A percentile compares a stretch with the other conserved stretches of the same genome.
Evolutionary conservation across 1,284 basidiomycete species (phyloP).

Genomic region (Melampsora larici-populina): DNA sequence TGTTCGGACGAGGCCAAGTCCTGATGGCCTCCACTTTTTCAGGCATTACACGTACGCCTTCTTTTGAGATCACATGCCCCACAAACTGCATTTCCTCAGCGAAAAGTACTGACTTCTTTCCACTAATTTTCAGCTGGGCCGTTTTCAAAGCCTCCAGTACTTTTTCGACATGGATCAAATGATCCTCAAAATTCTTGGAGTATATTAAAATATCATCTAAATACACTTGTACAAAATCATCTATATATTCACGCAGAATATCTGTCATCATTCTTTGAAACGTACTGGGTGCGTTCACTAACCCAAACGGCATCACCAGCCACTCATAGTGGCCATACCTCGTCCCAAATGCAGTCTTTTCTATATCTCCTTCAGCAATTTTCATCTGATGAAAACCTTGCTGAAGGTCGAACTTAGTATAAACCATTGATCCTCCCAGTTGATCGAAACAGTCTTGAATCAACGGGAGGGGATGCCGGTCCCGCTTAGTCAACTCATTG

Average conservation of each 20-base stretch:
- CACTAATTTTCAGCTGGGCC: neutral
- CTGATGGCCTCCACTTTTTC: constrained; percentile 55
- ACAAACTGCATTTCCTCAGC: too few relatives aligned
- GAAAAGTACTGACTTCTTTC: neutral
- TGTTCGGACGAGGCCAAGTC: constrained; percentile 55
- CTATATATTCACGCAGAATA: constrained; percentile 11
- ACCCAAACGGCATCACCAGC: constrained; percentile 42
- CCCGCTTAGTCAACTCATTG: too few relatives aligned
- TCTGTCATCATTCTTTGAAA: constrained; percentile 45
- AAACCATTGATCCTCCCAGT: neutral
- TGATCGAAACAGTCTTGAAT: constrained; percentile 12
- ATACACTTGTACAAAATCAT: constrained; percentile 28
- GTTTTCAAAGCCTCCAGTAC: neutral
- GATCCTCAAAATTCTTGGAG: constrained; percentile 23
- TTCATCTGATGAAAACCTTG: constrained; percentile 13
- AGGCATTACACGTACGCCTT: constrained; percentile 56
- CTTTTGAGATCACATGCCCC: constrained; percentile 53
- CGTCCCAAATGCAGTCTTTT: constrained; percentile 23
- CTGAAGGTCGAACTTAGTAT: constrained; percentile 11
- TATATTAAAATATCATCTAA: constrained; percentile 38
- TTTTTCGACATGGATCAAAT: constrained; percentile 24
- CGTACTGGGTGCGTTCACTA: constrained; percentile 41
- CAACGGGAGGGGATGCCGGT: neutral
- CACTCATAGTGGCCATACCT: constrained; percentile 18
- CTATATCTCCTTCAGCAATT: neutral